Evolutionary conservation across 345 rosid species (phyloP), one percentile per base, ranked within the genome.

Genomic region (Syzygium jambos): DNA sequence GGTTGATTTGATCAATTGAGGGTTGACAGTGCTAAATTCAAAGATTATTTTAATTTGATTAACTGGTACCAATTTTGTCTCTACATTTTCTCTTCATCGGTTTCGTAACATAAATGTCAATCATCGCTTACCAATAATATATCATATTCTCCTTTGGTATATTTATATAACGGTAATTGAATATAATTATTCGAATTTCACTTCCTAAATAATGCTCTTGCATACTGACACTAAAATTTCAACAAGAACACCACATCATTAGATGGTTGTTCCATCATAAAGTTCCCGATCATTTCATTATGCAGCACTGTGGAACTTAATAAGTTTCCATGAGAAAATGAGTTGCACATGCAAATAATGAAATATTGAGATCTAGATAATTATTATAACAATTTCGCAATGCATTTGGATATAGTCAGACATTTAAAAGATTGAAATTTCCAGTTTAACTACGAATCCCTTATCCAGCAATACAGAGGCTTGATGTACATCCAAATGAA

Each of bases 91-190:
- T 61, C 73, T n/a, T n/a, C 73, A n/a, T 61, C 0, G 2, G 13
- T 61, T 61, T n/a, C 0, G 2, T 34, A n/a, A 1, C 2, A 27
- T 12, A 61, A n/a, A 61, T 61, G 30, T n/a, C 34, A 61, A 61
- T 61, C 34, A n/a, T 14, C 0, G 5, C 13, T 3, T n/a, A 4
- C 1, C 0, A 3, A 0, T 14, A n/a, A 13, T n/a, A 61, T 61
- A 61, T n/a, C 10, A 61, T n/a, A 61, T 13, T 61, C 73, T 61
- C 73, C 38, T 61, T 61, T 2, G n/a, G 9, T 12, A n/a, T n/a
- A 61, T 13, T 61, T 13, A 61, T n/a, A 61, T 13, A 61, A 61
- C 1, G 6, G 34, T n/a, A n/a, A 13, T 6, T 27, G 9, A 13
- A 27, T n/a, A 61, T 61, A 61, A 25, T 13, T 13, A 5, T 61